These are phyloP conservation scores for Pelargonium nanum DNA, from an alignment of 345 rosid species.

Conservation along the genomic window DNA sequence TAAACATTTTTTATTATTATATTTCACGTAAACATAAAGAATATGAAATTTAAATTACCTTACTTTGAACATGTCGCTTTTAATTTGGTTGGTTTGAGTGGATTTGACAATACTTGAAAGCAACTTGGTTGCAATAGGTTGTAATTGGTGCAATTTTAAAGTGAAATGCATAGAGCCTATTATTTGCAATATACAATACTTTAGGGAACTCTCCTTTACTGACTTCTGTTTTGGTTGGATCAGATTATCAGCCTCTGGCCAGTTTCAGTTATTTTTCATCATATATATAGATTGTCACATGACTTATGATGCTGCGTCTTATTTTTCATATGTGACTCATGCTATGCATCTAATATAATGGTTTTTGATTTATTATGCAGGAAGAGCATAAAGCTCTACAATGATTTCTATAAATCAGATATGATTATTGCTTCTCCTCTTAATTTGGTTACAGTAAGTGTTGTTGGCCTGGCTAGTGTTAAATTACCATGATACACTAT, in stretches of 20 bases:
- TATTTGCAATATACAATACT: neutral
- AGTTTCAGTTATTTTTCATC: too few relatives aligned
- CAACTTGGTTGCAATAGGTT: neutral
- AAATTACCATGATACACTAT: neutral
- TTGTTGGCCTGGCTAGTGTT: neutral
- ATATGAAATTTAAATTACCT: neutral
- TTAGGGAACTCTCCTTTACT: neutral
- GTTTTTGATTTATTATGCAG: constrained; percentile 27
- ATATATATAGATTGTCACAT: neutral
- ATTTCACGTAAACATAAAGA: too few relatives aligned
- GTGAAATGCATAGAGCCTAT: neutral
- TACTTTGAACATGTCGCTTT: too few relatives aligned
- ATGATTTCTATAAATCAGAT: constrained; percentile 82
- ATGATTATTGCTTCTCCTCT: constrained; percentile 87
- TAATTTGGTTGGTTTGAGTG: too few relatives aligned
- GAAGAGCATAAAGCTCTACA: constrained; percentile 68
- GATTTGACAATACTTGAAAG: neutral
- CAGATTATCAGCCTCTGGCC: too few relatives aligned
- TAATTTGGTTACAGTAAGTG: constrained; percentile 49
- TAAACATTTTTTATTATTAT: too few relatives aligned
- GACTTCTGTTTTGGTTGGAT: neutral
- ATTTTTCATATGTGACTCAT: neutral
- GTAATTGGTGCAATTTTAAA: too few relatives aligned
- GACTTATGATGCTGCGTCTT: neutral
- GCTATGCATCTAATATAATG: neutral